A percentile compares a stretch with the other conserved stretches of the same genome.
Evolutionary conservation across 345 rosid genomes (phyloP).

Genomic region (Bruguiera gymnorhiza): DNA sequence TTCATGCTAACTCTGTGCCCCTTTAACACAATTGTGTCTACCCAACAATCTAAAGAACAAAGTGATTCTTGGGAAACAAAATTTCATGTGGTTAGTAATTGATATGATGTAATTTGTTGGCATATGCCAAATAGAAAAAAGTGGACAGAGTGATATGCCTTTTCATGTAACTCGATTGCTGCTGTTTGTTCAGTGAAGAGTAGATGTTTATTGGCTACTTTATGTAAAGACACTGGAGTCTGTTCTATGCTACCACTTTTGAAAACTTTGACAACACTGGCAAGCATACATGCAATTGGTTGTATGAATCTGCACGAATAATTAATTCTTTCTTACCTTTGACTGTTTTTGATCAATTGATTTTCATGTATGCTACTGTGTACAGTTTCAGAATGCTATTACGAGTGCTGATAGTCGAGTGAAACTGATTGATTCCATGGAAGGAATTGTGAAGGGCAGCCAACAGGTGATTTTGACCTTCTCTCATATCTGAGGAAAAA

Average conservation of each 20-base stretch:
- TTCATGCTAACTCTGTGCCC: background rate
- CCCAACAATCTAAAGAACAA: too few species aligned
- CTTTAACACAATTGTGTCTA: too few species aligned
- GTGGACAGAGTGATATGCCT: background rate
- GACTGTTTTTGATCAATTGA: background rate
- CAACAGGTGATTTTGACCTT: slow-evolving; percentile 52
- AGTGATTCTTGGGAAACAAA: background rate
- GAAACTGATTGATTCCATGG: slow-evolving; percentile 75
- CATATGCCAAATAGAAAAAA: background rate
- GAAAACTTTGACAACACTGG: background rate
- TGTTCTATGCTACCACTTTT: background rate
- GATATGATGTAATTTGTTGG: background rate
- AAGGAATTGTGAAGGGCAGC: slow-evolving; percentile 74
- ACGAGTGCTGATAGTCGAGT: slow-evolving; percentile 52
- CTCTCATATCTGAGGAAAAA: background rate
- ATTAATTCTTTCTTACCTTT: background rate
- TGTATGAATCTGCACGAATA: background rate
- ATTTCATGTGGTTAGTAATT: background rate
- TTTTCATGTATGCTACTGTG: slow-evolving; percentile 1
- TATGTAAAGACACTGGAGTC: background rate
- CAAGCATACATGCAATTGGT: background rate
- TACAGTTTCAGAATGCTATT: slow-evolving; percentile 78
- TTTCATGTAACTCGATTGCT: background rate
- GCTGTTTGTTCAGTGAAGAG: background rate
- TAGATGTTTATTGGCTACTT: background rate